Evolutionary conservation across 1,284 basidiomycete genomes (phyloP), one percentile per base, ranked within the genome.

Genomic region (Leccinum pachyderme): DNA sequence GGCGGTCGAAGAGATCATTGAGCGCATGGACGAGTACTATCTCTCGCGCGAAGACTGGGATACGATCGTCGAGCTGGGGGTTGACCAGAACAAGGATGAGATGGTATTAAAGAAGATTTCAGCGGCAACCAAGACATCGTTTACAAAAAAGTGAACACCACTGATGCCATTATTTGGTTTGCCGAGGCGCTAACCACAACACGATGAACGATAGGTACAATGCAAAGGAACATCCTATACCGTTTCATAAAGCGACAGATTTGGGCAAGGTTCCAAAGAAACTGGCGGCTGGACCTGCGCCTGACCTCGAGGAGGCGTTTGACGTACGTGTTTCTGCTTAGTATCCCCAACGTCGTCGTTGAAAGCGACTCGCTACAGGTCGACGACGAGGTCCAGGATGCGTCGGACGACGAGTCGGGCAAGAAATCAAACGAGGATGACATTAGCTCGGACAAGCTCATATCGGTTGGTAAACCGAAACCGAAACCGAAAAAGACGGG

Each of bases 11-110:
- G 85, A 87, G 2, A 86, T 95, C 25, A 98, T 99, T 55, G 77
- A 83, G 25, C 75, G 78, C 13, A 96, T 99, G 94, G 96, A 99
- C 72, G 89, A 91, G 47, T 99, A 99, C 72, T 98, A 86, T 73
- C 74, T 99, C 35, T 87, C 87, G 6, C 90, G 91, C 60, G 96
- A 98, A 37, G 96, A 99, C 67, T 96, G 95, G 91, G 97, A 99
- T 63, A 87, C 91, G 9, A 81, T 98, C 51, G 82, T 98, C 52
- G 96, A 99, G 71, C 81, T 99, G 9, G 96, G 95, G 0, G 81
- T 99, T 9, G 95, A 86, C 55, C 80, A 88, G 6, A 83, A 87
- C 65, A 84, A 82, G 60, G 90, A 91, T 47, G 89, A 89, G 0
- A 45, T 78, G 0, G 78, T 94, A 7, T 70, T 91, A 60, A 98